Evolutionary conservation across 306 rosid species (phyloP).

Genomic region (Sindora glabra): DNA sequence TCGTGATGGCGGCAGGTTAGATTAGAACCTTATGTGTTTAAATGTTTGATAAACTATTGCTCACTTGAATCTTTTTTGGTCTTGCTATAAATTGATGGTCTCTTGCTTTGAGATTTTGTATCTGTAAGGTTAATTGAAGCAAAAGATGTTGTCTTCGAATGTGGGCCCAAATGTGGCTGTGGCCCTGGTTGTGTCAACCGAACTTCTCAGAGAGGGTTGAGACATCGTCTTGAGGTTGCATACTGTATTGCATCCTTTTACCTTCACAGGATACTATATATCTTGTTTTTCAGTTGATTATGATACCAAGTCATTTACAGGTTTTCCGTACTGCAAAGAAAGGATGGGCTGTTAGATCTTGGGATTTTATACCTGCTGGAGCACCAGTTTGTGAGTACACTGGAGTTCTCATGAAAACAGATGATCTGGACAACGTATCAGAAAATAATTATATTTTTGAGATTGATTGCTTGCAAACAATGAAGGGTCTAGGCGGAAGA

Average conservation of each 20-base stretch:
- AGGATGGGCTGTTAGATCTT: slow-evolving; percentile 64
- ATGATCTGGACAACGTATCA: slow-evolving; percentile 35
- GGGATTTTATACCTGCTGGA: slow-evolving; percentile 64
- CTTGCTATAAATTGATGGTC: too few species aligned
- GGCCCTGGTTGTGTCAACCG: slow-evolving; percentile 53
- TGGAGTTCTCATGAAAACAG: slow-evolving; percentile 39
- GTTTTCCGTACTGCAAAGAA: slow-evolving; percentile 52
- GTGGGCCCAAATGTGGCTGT: slow-evolving; percentile 56
- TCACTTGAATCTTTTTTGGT: too few species aligned
- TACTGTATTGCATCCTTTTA: not conserved
- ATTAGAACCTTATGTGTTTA: too few species aligned
- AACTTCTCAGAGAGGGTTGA: slow-evolving; percentile 50
- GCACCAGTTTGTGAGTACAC: slow-evolving; percentile 60
- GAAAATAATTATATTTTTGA: slow-evolving; percentile 52
- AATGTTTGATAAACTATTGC: too few species aligned
- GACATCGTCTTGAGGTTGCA: slow-evolving; percentile 45
- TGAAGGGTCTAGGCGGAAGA: slow-evolving; percentile 53
- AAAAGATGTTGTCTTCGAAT: slow-evolving; percentile 56
- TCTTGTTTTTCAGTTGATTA: too few species aligned
- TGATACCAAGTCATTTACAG: slow-evolving; percentile 18
- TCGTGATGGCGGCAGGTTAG: too few species aligned
- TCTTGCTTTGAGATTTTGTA: too few species aligned
- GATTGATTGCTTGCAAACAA: slow-evolving; percentile 59
- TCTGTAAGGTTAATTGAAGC: slow-evolving; percentile 69
- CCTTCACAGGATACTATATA: too few species aligned